These are phyloP conservation scores for Leccinum variicolor DNA, from an alignment of 768 basidiomycete genomes.

Conservation along the genomic window DNA sequence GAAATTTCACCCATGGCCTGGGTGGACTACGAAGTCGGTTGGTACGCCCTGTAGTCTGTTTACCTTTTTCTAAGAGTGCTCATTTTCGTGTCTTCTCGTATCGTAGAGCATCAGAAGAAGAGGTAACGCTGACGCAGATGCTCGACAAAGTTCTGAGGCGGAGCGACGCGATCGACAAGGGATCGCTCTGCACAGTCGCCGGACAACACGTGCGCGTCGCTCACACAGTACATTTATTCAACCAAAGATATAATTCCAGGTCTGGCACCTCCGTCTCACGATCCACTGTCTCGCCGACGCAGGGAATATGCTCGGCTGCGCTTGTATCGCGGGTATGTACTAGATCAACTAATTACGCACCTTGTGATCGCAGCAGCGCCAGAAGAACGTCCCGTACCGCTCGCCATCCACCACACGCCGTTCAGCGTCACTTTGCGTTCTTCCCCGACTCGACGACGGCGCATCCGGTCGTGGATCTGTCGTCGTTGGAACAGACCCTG, in stretches of 20 bases:
- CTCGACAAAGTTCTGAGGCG: slow-evolving; percentile 89
- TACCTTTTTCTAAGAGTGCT: neutral
- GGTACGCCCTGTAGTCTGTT: slow-evolving; percentile 52
- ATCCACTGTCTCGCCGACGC: slow-evolving; percentile 88
- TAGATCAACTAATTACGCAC: neutral
- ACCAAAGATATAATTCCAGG: slow-evolving; percentile 43
- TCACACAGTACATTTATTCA: neutral
- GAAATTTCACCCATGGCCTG: slow-evolving; percentile 99
- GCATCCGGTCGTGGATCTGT: too few species aligned
- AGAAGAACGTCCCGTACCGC: slow-evolving; percentile 80
- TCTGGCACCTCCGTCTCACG: slow-evolving; percentile 88
- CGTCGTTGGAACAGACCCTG: too few species aligned
- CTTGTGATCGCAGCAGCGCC: slow-evolving; percentile 62
- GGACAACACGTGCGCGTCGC: slow-evolving; percentile 74
- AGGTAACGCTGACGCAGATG: slow-evolving; percentile 85
- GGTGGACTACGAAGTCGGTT: slow-evolving; percentile 84
- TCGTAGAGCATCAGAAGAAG: slow-evolving; percentile 84
- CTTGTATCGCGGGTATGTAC: slow-evolving; percentile 81
- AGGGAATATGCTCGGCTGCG: slow-evolving; percentile 95
- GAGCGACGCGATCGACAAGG: slow-evolving; percentile 93
- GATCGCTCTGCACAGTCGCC: slow-evolving; percentile 89
- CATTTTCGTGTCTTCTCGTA: neutral
- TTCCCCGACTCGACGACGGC: slow-evolving; percentile 45
- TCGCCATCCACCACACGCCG: slow-evolving; percentile 91
- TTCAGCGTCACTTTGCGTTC: slow-evolving; percentile 95